Conservation (phyloP, 495 filamentous ascomycete species). For the Penicillium goetzii region DNA sequence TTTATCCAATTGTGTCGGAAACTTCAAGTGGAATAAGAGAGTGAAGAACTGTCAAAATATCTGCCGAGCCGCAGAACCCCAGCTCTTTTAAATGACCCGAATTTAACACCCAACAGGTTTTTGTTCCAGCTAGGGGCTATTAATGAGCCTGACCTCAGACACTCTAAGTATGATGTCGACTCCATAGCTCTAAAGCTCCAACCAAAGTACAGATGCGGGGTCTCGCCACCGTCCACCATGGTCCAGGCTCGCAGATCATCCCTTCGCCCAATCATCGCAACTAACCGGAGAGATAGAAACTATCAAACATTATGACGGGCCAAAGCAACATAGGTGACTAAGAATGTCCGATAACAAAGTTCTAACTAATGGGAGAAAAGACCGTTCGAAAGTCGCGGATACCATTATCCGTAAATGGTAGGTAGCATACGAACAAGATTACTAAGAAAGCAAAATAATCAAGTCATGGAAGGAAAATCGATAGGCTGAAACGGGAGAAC, state of each 20-base stretch:
- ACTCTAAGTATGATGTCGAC: not conserved
- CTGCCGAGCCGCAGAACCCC: not conserved
- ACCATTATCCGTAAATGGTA: not conserved
- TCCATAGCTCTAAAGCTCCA: not conserved
- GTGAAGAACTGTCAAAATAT: not conserved
- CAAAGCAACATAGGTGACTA: not conserved
- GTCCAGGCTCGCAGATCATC: not conserved
- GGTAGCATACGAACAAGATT: not conserved
- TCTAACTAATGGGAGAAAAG: not conserved
- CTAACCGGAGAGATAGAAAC: not conserved
- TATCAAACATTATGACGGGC: not conserved
- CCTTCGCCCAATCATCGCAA: not conserved
- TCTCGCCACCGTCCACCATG: not conserved
- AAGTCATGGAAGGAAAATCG: not conserved
- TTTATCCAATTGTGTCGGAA: not conserved
- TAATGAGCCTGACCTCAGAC: not conserved
- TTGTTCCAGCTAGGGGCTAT: not conserved
- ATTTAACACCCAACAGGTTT: not conserved
- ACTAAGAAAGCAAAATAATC: not conserved
- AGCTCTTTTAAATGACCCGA: not conserved
- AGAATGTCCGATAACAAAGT: not conserved
- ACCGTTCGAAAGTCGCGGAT: not conserved
- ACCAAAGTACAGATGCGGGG: not conserved
- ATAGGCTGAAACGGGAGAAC: not conserved
- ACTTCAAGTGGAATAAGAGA: not conserved